A percentile compares a stretch with the other conserved stretches of the same genome.
These are phyloP conservation scores for Polytrichum formosum DNA, from an alignment of 225 moss, liverwort and hornwort species.

Conservation along the genomic window DNA sequence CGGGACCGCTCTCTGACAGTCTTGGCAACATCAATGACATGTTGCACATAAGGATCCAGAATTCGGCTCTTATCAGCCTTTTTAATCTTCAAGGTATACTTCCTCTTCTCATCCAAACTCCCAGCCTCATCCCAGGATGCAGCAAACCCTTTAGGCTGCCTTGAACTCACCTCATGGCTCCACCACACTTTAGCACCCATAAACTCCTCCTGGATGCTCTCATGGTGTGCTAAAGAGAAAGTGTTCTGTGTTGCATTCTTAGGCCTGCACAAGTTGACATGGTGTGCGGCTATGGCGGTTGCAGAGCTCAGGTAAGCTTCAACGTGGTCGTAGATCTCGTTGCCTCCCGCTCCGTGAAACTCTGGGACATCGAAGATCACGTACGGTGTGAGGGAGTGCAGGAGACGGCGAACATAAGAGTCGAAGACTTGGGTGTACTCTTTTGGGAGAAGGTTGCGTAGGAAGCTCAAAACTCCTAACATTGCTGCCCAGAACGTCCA, in stretches of 20 bases:
- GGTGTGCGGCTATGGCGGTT: slow-evolving; percentile 41
- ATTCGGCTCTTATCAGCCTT: slow-evolving; percentile 55
- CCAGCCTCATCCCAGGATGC: slow-evolving; percentile 7
- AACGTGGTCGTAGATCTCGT: slow-evolving; percentile 59
- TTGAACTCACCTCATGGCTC: slow-evolving; percentile 24
- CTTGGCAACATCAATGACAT: slow-evolving; percentile 51
- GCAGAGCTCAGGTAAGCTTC: slow-evolving; percentile 52
- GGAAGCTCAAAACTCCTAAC: slow-evolving; percentile 43
- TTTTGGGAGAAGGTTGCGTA: slow-evolving; percentile 39
- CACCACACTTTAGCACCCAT: slow-evolving; percentile 48
- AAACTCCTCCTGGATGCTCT: slow-evolving; percentile 40
- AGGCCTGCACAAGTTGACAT: slow-evolving; percentile 46
- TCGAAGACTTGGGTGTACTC: slow-evolving; percentile 29
- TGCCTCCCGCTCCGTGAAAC: slow-evolving; percentile 51
- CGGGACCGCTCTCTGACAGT: slow-evolving; percentile 43
- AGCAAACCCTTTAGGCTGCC: slow-evolving; percentile 21
- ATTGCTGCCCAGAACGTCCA: slow-evolving; percentile 66
- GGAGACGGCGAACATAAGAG: slow-evolving; percentile 23
- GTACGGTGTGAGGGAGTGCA: slow-evolving; percentile 37
- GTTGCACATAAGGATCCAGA: slow-evolving; percentile 54
- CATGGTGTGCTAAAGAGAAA: slow-evolving; percentile 50
- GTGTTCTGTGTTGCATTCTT: slow-evolving; percentile 62
- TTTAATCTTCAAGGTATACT: slow-evolving; percentile 53
- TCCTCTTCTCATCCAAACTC: slow-evolving; percentile 33
- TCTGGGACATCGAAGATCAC: slow-evolving; percentile 47